These are phyloP conservation scores for Dalbergia oliveri DNA, from an alignment of 306 rosid species.

Conservation along the genomic window DNA sequence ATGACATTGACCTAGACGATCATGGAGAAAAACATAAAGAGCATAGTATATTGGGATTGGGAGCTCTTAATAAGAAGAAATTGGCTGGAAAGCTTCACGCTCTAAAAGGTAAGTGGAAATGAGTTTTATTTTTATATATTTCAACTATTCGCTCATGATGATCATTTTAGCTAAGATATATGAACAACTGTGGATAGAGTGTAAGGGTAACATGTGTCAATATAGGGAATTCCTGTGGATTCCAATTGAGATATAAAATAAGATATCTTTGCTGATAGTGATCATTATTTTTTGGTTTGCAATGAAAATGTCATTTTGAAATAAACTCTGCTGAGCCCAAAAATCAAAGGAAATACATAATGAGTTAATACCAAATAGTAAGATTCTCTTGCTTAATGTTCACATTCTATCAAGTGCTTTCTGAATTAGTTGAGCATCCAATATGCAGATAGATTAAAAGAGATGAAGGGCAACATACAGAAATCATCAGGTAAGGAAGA, in stretches of 20 bases:
- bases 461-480: slow-evolving; percentile 74
- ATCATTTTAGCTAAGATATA: not conserved
- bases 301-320: not conserved
- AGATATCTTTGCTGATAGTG: not conserved
- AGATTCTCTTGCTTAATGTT: slow-evolving; percentile 1
- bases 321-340: not conserved
- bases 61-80: slow-evolving; percentile 76
- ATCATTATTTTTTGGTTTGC: not conserved
- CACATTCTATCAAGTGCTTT: not conserved
- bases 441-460: slow-evolving; percentile 80
- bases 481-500: slow-evolving; percentile 70
- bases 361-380: not conserved
- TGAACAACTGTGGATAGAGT: not conserved
- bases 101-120: slow-evolving; percentile 71
- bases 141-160: not conserved
- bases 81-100: slow-evolving; percentile 76
- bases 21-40: slow-evolving; percentile 74
- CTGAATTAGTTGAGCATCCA: slow-evolving; percentile 40
- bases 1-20: slow-evolving; percentile 83
- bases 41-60: slow-evolving; percentile 69
- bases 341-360: not conserved
- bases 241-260: not conserved
- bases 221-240: not conserved
- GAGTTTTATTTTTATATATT: slow-evolving; percentile 12
- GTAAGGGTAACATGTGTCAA: not conserved